Percentiles rank a stretch among this genome's conserved stretches.
phyloP scores from a whole-genome alignment of 2,329 filamentous ascomycete species.

The Talaromyces pinophilus region DNA sequence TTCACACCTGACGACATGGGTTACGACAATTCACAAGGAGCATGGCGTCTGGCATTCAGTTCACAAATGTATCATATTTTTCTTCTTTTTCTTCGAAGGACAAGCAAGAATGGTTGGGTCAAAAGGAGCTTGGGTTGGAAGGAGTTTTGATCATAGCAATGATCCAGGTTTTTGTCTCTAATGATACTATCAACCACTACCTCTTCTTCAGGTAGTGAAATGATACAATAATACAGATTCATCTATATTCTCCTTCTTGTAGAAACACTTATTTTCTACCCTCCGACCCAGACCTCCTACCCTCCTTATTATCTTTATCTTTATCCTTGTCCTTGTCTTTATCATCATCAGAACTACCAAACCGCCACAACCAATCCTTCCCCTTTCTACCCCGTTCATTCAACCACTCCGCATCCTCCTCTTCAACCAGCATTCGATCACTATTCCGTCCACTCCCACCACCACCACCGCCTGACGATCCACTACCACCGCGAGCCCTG shows the following conservation, averaged over 20 bases:
- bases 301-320: neutral
- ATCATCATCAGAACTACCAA: neutral
- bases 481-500: conserved; percentile 19
- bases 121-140: conserved; percentile 1
- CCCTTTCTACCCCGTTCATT: conserved; percentile 28
- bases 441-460: conserved; percentile 1
- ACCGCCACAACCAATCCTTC: conserved; percentile 27
- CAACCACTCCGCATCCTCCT: conserved; percentile 31
- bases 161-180: neutral
- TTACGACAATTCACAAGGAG: conserved; percentile 1
- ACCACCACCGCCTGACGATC: conserved; percentile 24
- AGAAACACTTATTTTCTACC: neutral
- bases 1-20: neutral
- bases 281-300: neutral
- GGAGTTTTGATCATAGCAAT: conserved; percentile 2
- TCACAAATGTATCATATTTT: neutral
- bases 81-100: neutral
- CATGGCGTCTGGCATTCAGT: neutral
- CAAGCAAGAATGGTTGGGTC: neutral
- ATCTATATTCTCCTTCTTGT: neutral
- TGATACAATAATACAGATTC: conserved; percentile 3
- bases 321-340: neutral
- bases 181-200: neutral
- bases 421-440: conserved; percentile 28
- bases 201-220: neutral